phyloP scores from a whole-genome alignment of 176 grass and related monocot genomes.

The Triticum timopheevii region DNA sequence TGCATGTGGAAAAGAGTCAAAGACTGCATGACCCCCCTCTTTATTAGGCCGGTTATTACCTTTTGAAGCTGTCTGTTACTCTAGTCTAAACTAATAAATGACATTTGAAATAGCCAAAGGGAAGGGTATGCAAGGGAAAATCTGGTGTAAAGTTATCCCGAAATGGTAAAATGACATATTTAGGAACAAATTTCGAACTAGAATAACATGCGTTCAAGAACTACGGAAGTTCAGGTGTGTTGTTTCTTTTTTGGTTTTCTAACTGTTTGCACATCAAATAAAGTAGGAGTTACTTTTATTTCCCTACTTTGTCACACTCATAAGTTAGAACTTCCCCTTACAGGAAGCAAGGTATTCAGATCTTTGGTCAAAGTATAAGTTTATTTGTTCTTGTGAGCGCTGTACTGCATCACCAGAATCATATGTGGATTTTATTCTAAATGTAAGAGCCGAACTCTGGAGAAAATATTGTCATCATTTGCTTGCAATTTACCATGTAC shows the following conservation, averaged over 20 bases:
- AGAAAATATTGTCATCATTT: constrained; percentile 21
- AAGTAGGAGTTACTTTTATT: constrained; percentile 1
- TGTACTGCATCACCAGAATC: constrained; percentile 56
- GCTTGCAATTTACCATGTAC: not conserved
- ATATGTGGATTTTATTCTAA: constrained; percentile 71
- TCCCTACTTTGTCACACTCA: constrained; percentile 3
- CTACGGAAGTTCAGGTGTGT: not conserved
- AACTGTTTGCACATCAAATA: not conserved
- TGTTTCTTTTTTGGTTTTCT: not conserved
- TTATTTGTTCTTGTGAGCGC: constrained; percentile 69
- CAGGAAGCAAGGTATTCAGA: constrained; percentile 64
- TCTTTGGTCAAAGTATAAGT: constrained; percentile 84
- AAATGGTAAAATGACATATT: not conserved
- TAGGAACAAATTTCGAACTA: not conserved
- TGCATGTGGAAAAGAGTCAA: not conserved
- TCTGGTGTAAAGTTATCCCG: not conserved
- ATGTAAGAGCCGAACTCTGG: constrained; percentile 57
- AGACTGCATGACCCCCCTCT: not conserved
- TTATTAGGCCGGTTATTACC: not conserved
- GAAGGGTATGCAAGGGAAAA: not conserved
- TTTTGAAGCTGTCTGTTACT: not conserved
- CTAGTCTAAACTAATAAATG: not conserved
- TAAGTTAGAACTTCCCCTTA: constrained; percentile 13
- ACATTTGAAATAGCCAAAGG: not conserved
- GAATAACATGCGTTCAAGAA: not conserved